Evolutionary conservation across 2,329 filamentous ascomycete genomes (phyloP).

Genomic region (Claviceps pusilla): DNA sequence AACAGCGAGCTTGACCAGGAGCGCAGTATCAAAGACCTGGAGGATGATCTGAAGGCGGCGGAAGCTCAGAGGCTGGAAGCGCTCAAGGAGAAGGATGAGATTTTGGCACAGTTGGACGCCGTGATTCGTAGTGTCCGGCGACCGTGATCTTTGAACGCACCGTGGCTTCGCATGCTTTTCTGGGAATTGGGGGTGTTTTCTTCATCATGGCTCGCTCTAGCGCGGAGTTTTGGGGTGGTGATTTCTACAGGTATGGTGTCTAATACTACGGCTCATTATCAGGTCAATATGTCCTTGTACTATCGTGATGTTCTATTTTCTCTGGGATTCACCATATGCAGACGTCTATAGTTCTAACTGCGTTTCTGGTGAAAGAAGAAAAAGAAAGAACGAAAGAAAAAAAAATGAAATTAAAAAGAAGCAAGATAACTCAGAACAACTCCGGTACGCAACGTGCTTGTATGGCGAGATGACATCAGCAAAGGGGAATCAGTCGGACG

Average conservation of each 20-base stretch:
- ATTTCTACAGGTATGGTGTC: background rate
- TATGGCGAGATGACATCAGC: background rate
- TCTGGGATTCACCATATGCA: no score
- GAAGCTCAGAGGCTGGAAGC: constrained; percentile 49
- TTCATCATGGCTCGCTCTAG: constrained; percentile 9
- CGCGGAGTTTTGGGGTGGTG: constrained; percentile 13
- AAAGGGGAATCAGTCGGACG: background rate
- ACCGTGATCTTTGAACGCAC: constrained; percentile 26
- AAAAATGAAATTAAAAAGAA: no score
- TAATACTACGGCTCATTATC: background rate
- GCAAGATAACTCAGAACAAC: background rate
- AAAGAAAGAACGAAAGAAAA: no score
- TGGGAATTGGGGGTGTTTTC: background rate
- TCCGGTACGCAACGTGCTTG: no score
- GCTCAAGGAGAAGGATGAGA: constrained; percentile 46
- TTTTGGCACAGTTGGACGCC: constrained; percentile 43
- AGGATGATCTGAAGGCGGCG: constrained; percentile 48
- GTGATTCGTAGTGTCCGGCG: constrained; percentile 46
- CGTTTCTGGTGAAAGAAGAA: no score
- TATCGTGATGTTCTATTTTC: background rate
- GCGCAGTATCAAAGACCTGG: constrained; percentile 47
- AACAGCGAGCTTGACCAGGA: constrained; percentile 67
- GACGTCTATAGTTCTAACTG: no score
- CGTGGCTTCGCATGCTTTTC: background rate
- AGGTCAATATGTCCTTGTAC: background rate